A percentile compares a stretch with the other conserved stretches of the same genome.
These are phyloP conservation scores for Cichorium intybus DNA, from an alignment of 140 eudicot species.

Conservation along the genomic window DNA sequence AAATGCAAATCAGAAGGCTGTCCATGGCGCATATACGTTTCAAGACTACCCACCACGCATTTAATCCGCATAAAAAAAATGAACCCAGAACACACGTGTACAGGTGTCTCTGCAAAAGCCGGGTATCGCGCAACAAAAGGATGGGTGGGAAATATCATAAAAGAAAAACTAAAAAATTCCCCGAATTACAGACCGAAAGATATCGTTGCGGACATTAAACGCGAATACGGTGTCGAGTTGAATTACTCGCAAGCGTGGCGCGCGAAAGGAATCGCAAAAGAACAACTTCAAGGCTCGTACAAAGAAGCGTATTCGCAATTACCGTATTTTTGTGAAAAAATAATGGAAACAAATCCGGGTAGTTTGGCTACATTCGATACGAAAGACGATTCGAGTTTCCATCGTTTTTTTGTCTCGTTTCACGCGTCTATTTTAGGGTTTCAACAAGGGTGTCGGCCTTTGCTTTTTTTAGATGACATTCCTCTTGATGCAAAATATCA, in stretches of 20 bases:
- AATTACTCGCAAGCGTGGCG: slow-evolving; percentile 94
- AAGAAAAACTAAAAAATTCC: slow-evolving; percentile 60
- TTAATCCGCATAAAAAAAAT: slow-evolving; percentile 70
- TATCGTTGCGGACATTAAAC: slow-evolving; percentile 65
- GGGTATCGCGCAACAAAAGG: slow-evolving; percentile 78
- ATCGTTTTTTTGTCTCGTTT: slow-evolving; percentile 65
- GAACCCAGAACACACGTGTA: slow-evolving; percentile 63
- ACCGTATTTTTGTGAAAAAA: slow-evolving; percentile 67
- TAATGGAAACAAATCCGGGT: slow-evolving; percentile 82
- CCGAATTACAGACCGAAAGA: slow-evolving; percentile 79
- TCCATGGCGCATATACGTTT: slow-evolving; percentile 72
- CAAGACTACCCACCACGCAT: slow-evolving; percentile 74
- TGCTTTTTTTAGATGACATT: slow-evolving; percentile 69
- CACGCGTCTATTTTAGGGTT: slow-evolving; percentile 83
- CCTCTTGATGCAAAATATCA: slow-evolving; percentile 75
- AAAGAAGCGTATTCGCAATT: slow-evolving; percentile 66
- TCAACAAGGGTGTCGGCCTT: slow-evolving; percentile 71
- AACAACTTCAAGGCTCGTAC: slow-evolving; percentile 84
- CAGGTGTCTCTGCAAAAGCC: slow-evolving; percentile 53
- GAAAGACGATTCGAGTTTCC: slow-evolving; percentile 79
- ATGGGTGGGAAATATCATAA: slow-evolving; percentile 76
- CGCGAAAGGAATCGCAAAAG: slow-evolving; percentile 77
- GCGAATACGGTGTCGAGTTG: slow-evolving; percentile 72
- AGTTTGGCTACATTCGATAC: slow-evolving; percentile 65
- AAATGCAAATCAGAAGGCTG: slow-evolving; percentile 82